phyloP scores from a whole-genome alignment of 495 filamentous ascomycete species.

The Xylaria sp. region DNA sequence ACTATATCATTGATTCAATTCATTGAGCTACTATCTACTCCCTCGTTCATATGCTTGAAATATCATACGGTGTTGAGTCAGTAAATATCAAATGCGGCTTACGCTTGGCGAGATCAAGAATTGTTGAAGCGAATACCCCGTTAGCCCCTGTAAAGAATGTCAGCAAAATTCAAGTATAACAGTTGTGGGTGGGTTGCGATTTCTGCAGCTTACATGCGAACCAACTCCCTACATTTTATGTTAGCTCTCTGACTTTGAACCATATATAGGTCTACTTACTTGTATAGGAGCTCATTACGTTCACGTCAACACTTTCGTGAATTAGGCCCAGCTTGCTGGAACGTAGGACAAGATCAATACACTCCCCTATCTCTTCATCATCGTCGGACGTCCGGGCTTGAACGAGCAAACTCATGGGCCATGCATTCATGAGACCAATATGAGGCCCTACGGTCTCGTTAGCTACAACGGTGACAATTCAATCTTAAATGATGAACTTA shows the following conservation, averaged over 20 bases:
- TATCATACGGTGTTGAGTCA: slow-evolving; percentile 24
- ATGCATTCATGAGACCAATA: slow-evolving; percentile 87
- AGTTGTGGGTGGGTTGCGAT: no score
- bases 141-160: slow-evolving; percentile 68
- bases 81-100: slow-evolving; percentile 87
- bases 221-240: slow-evolving; percentile 71
- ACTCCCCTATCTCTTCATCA: slow-evolving; percentile 79
- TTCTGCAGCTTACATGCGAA: slow-evolving; percentile 72
- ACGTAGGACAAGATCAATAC: slow-evolving; percentile 74
- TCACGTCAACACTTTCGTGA: slow-evolving; percentile 92
- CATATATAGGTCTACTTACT: slow-evolving; percentile 54
- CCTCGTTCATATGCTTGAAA: slow-evolving; percentile 12
- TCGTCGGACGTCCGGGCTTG: slow-evolving; percentile 91
- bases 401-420: slow-evolving; percentile 93
- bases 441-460: slow-evolving; percentile 54
- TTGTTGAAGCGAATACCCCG: slow-evolving; percentile 92
- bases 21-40: not conserved
- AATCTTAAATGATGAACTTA: slow-evolving; percentile 34
- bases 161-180: slow-evolving; percentile 10
- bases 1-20: not conserved
- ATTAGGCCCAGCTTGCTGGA: slow-evolving; percentile 79
- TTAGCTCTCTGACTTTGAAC: slow-evolving; percentile 36
- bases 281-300: slow-evolving; percentile 75
- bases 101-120: slow-evolving; percentile 84
- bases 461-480: not conserved